These are phyloP conservation scores for Dioscorea dumetorum DNA, from an alignment of 106 monocot genomes.

Conservation along the genomic window DNA sequence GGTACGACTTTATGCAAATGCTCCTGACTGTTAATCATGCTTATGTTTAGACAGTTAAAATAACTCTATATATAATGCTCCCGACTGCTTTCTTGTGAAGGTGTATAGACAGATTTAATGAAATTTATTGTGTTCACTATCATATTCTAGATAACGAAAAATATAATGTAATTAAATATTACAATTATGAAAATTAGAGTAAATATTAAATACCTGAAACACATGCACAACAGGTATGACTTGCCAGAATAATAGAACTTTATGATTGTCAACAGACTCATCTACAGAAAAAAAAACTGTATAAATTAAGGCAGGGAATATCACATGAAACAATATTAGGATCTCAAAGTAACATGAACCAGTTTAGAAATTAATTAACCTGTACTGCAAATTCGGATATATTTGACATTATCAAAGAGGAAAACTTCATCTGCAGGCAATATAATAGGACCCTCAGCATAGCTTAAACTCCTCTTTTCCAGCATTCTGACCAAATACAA, in stretches of 20 bases:
- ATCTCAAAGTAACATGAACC: background rate
- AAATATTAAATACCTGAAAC: conserved; percentile 56
- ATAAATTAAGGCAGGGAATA: conserved; percentile 5
- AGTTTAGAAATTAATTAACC: conserved; percentile 24
- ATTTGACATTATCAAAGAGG: conserved; percentile 73
- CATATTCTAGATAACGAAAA: no score
- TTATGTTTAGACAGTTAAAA: no score
- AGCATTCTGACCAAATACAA: conserved; percentile 52
- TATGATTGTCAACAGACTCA: conserved; percentile 70
- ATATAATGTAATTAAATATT: no score
- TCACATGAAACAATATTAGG: background rate
- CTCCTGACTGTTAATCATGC: no score
- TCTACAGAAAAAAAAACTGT: conserved; percentile 31
- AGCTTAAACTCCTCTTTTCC: conserved; percentile 88
- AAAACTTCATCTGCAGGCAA: conserved; percentile 77
- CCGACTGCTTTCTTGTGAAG: no score
- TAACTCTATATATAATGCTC: no score
- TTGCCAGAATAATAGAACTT: conserved; percentile 96
- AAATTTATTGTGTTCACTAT: no score
- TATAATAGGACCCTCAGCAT: conserved; percentile 79
- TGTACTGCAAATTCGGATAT: conserved; percentile 79
- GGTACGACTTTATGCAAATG: no score
- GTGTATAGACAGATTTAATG: no score
- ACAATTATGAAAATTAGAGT: no score
- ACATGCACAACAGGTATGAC: conserved; percentile 95